Conservation (phyloP, 208 protist genomes). For the Tritrichomonas foetus region DNA sequence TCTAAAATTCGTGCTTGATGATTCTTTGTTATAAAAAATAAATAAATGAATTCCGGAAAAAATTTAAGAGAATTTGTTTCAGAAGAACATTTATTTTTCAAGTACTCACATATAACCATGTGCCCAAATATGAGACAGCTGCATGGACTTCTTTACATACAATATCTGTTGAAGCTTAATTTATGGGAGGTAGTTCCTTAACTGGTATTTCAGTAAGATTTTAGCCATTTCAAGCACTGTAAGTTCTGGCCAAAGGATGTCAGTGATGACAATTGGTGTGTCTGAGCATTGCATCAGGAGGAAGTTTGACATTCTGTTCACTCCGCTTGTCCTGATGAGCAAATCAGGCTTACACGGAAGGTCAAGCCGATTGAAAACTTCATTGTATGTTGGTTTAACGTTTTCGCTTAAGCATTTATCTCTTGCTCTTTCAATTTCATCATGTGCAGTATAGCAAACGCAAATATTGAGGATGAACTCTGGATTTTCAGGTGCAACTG, state of each 20-base stretch:
- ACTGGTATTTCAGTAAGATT: not conserved
- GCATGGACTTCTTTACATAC: too few relatives aligned
- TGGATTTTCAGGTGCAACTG: not conserved
- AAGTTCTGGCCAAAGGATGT: not conserved
- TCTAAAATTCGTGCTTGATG: too few relatives aligned
- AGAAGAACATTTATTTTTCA: too few relatives aligned
- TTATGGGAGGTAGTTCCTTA: not conserved
- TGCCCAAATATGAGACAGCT: too few relatives aligned
- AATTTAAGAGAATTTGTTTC: too few relatives aligned
- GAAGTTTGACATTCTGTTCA: conserved; percentile 33
- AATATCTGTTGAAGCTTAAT: too few relatives aligned
- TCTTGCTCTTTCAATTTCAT: conserved; percentile 22
- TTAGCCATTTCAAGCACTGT: not conserved
- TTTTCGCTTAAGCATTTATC: not conserved
- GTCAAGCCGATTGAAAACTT: not conserved
- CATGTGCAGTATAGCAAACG: conserved; percentile 13
- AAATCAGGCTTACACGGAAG: not conserved
- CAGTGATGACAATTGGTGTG: not conserved
- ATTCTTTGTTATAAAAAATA: too few relatives aligned
- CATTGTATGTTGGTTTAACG: not conserved
- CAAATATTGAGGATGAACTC: conserved; percentile 32
- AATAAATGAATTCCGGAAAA: too few relatives aligned
- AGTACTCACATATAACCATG: too few relatives aligned
- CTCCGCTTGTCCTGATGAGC: not conserved
- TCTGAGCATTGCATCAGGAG: not conserved